These are phyloP conservation scores for Avena atlantica DNA, from an alignment of 176 grass and related monocot species.

Conservation along the genomic window DNA sequence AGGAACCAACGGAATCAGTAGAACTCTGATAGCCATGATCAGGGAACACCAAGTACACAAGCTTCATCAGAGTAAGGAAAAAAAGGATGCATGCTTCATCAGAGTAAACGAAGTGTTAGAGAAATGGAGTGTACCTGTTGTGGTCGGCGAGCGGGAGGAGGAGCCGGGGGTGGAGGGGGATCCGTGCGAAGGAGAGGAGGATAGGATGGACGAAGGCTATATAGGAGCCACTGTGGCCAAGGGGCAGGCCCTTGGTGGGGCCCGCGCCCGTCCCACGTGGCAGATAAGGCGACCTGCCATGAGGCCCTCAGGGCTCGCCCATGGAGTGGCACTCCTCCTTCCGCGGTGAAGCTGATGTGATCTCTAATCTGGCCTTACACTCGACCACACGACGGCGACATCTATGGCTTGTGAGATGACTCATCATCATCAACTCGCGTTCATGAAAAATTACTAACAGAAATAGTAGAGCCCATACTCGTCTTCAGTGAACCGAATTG, in stretches of 20 bases:
- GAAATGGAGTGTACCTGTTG: conserved; percentile 30
- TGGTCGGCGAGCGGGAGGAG: neutral
- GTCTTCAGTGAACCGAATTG: neutral
- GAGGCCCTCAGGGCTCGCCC: conserved; percentile 48
- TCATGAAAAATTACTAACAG: neutral
- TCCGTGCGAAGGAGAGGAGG: conserved; percentile 41
- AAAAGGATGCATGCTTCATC: too few relatives aligned
- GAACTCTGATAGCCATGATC: neutral
- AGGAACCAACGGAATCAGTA: neutral
- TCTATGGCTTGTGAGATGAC: conserved; percentile 27
- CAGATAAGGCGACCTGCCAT: conserved; percentile 60
- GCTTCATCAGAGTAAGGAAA: neutral
- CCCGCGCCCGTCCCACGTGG: conserved; percentile 45
- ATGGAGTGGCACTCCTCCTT: conserved; percentile 41
- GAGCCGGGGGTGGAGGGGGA: neutral
- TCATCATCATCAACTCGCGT: neutral
- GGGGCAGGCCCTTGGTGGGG: conserved; percentile 12
- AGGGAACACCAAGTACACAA: neutral
- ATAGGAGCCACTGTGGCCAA: conserved; percentile 53
- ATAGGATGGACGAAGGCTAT: conserved; percentile 56
- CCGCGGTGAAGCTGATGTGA: conserved; percentile 25
- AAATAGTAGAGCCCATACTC: neutral
- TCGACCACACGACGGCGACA: neutral
- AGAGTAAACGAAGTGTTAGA: neutral
- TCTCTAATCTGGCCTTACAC: neutral